phyloP scores from a whole-genome alignment of 805 yeast genomes.

The fission yeast (Schizosaccharomyces pombe) region DNA sequence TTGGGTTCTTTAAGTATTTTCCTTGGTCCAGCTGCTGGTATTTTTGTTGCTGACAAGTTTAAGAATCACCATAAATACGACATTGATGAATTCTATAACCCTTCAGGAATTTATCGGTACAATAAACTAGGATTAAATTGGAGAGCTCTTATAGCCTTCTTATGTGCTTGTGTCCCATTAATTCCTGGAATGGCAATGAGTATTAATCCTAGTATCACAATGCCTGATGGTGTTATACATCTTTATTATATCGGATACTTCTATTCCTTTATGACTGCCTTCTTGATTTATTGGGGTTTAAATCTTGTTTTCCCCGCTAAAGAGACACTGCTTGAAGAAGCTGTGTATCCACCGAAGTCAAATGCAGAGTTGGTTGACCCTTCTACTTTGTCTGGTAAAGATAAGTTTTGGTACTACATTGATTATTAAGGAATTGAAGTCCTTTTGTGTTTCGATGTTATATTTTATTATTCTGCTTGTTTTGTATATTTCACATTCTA shows the following conservation, averaged over 20 bases:
- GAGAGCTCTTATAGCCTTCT: slow-evolving; percentile 19
- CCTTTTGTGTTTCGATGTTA: too few species aligned
- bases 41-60: slow-evolving; percentile 20
- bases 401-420: neutral
- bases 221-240: neutral
- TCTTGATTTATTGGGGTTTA: neutral
- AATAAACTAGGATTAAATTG: slow-evolving; percentile 19
- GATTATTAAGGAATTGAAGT: too few species aligned
- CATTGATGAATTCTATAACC: slow-evolving; percentile 21
- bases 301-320: slow-evolving; percentile 14
- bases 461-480: too few species aligned
- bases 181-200: slow-evolving; percentile 8
- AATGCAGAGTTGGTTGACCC: neutral
- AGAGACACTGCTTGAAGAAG: neutral
- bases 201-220: neutral
- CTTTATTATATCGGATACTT: neutral
- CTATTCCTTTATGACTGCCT: neutral
- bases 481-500: too few species aligned
- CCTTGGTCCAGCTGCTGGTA: slow-evolving; percentile 21
- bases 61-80: slow-evolving; percentile 22
- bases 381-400: neutral
- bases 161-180: slow-evolving; percentile 10
- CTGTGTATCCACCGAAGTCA: neutral
- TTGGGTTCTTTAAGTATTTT: slow-evolving; percentile 21
- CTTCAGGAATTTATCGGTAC: slow-evolving; percentile 17